Percentiles rank a stretch among this genome's conserved stretches.
These are phyloP conservation scores for Ascochyta koolunga DNA, from an alignment of 2,329 filamentous ascomycete genomes.

Conservation along the genomic window DNA sequence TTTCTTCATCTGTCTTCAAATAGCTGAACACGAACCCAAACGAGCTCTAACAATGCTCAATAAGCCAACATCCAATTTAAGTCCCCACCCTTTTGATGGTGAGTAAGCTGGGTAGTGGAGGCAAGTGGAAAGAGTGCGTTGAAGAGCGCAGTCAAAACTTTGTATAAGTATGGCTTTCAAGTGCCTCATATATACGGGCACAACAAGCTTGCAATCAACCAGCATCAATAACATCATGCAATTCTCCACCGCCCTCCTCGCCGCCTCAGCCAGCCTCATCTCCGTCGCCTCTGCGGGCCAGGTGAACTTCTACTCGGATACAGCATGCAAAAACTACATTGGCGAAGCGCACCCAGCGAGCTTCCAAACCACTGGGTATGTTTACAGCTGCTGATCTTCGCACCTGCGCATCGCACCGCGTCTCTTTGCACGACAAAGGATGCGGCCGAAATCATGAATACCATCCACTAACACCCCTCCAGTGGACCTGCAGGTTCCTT, in stretches of 20 bases:
- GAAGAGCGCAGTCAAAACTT: no score
- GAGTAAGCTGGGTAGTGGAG: not conserved
- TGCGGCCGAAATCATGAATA: no score
- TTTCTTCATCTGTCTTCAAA: not conserved
- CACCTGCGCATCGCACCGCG: no score
- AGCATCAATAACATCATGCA: slow-evolving; percentile 1
- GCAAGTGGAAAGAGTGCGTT: not conserved
- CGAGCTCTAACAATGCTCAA: not conserved
- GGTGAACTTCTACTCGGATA: slow-evolving; percentile 29
- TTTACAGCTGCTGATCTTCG: no score
- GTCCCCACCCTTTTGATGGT: no score
- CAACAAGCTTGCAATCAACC: not conserved
- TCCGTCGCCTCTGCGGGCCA: slow-evolving; percentile 19
- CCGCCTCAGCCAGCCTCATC: slow-evolving; percentile 7
- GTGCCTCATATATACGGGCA: not conserved
- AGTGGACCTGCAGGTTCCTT: slow-evolving; percentile 26
- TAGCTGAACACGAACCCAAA: not conserved
- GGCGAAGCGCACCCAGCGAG: slow-evolving; percentile 15
- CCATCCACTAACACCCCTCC: not conserved
- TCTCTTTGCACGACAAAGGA: no score
- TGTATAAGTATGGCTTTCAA: no score
- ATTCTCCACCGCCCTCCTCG: slow-evolving; percentile 6
- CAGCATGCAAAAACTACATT: slow-evolving; percentile 26
- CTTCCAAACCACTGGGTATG: slow-evolving; percentile 17
- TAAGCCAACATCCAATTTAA: not conserved